Evolutionary conservation across 75 land plant genomes (phyloP).

Genomic region (Selaginella tamariscina): DNA sequence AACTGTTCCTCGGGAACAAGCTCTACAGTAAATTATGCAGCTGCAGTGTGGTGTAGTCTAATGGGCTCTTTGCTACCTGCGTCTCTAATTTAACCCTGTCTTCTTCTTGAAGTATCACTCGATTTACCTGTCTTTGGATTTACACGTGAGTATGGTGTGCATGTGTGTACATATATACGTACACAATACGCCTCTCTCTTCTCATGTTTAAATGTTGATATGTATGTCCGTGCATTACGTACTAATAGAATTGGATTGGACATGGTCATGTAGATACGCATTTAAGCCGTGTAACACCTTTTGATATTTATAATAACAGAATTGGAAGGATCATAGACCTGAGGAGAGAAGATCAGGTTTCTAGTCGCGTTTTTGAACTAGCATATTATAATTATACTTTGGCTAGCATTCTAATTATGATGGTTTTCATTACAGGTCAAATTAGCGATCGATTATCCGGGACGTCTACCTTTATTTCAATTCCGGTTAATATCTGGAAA

Average conservation of each 20-base stretch:
- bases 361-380: background rate
- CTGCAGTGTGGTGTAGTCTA: slow-evolving; percentile 83
- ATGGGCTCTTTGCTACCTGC: slow-evolving; percentile 75
- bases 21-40: slow-evolving; percentile 84
- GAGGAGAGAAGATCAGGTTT: background rate
- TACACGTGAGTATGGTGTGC: too few species aligned
- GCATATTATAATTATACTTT: background rate
- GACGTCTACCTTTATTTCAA: slow-evolving; percentile 61
- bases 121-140: too few species aligned
- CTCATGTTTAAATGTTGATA: too few species aligned
- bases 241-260: too few species aligned
- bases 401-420: background rate
- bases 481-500: slow-evolving; percentile 25
- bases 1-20: slow-evolving; percentile 88
- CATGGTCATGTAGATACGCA: background rate
- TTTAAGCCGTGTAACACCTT: background rate
- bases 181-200: too few species aligned
- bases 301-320: background rate
- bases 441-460: slow-evolving; percentile 67
- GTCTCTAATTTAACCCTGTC: slow-evolving; percentile 76
- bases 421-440: slow-evolving; percentile 43
- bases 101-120: slow-evolving; percentile 76
- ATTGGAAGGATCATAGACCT: slow-evolving; percentile 12
- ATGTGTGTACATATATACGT: too few species aligned
- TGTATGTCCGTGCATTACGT: too few species aligned